Evolutionary conservation across 2,329 filamentous ascomycete genomes (phyloP), one percentile per base, ranked within the genome.

Genomic region (Fusarium pilosicola): DNA sequence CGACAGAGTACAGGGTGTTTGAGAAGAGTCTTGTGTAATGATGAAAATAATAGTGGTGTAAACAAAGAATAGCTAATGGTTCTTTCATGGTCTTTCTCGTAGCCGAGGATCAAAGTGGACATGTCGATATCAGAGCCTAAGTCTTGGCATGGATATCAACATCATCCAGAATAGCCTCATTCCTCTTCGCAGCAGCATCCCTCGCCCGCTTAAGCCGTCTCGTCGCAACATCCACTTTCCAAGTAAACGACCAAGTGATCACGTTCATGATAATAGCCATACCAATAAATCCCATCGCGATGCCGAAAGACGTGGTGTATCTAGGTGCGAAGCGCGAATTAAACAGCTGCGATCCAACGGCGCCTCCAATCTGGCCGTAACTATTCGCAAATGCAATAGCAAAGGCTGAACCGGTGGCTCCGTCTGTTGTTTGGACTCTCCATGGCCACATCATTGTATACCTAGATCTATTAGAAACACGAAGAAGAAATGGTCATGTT

Each of bases 1-100:
- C 79, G 3, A 75, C 72, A 0, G 79, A 79, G 11, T 80, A 79
- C 20, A 74, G 65, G 34, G 60, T 80, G 3, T 80, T 81, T 38
- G 78, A 80, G 41, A 81, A 81, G 67, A 44, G n/a, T n/a, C n/a
- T n/a, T n/a, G n/a, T n/a, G n/a, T n/a, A n/a, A n/a, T n/a, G n/a
- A n/a, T n/a, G n/a, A n/a, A n/a, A n/a, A n/a, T n/a, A n/a, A n/a
- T n/a, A n/a, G n/a, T n/a, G n/a, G n/a, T n/a, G n/a, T n/a, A n/a
- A n/a, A n/a, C n/a, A n/a, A n/a, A n/a, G n/a, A n/a, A n/a, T n/a
- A n/a, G n/a, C n/a, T n/a, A n/a, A n/a, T n/a, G n/a, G n/a, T n/a
- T n/a, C n/a, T n/a, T n/a, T n/a, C n/a, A n/a, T n/a, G n/a, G n/a
- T n/a, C n/a, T n/a, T n/a, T n/a, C n/a, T n/a, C 13, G 13, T 22